These are phyloP conservation scores for Eucalyptus shirleyi DNA, from an alignment of 345 rosid species.

Conservation along the genomic window DNA sequence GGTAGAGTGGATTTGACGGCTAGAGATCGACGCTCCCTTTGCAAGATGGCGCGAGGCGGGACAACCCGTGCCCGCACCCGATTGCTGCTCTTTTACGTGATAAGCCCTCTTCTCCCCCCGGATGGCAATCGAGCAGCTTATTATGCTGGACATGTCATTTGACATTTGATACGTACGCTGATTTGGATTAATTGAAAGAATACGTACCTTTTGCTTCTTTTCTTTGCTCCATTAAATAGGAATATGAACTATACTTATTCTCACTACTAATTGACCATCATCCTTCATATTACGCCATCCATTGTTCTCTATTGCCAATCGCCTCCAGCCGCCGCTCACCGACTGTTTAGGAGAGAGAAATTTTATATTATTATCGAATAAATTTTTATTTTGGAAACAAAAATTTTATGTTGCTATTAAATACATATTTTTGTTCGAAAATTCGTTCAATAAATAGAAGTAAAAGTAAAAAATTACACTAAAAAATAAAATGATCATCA, in stretches of 20 bases:
- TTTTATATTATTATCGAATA: too few relatives aligned
- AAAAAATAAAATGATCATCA: too few relatives aligned
- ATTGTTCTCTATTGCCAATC: fast-evolving
- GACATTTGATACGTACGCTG: not conserved
- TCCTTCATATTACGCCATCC: fast-evolving
- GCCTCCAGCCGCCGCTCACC: fast-evolving
- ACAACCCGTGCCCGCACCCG: not conserved
- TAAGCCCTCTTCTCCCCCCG: not conserved
- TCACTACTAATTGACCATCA: fast-evolving
- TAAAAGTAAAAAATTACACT: too few relatives aligned
- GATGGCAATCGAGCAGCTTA: too few relatives aligned
- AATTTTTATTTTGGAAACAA: too few relatives aligned
- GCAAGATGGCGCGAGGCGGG: not conserved
- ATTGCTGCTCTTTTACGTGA: not conserved
- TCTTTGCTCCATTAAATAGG: too few relatives aligned
- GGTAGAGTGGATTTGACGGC: not conserved
- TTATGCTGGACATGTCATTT: not conserved
- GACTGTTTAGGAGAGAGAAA: fast-evolving
- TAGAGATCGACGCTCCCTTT: not conserved
- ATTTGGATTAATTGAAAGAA: too few relatives aligned
- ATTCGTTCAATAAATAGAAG: too few relatives aligned
- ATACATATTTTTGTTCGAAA: too few relatives aligned
- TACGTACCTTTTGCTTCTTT: too few relatives aligned
- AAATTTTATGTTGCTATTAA: too few relatives aligned
- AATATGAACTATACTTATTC: too few relatives aligned